Conservation (phyloP, 768 basidiomycete species). For the Sarcomyxa edulis region DNA sequence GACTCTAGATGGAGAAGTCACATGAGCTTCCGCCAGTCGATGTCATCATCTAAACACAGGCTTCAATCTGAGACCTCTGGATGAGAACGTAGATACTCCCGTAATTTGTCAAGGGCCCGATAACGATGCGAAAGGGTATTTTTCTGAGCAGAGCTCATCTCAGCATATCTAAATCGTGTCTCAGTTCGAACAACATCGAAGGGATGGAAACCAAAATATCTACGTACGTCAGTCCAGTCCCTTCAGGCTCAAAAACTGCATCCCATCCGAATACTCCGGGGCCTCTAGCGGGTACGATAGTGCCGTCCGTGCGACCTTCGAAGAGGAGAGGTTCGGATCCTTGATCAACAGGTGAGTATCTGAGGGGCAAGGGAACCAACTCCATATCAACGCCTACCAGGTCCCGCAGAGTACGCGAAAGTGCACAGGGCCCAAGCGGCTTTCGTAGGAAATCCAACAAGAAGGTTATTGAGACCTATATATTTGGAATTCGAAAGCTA, state of each 20-base stretch:
- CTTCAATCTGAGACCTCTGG: no score
- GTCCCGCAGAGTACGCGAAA: slow-evolving; percentile 89
- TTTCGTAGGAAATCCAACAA: slow-evolving; percentile 69
- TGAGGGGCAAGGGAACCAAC: not conserved
- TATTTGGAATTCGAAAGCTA: not conserved
- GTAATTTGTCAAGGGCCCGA: slow-evolving; percentile 65
- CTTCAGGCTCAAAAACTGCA: slow-evolving; percentile 75
- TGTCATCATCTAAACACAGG: no score
- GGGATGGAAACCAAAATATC: slow-evolving; percentile 1
- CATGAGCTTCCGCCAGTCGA: no score
- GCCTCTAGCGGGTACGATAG: slow-evolving; percentile 85
- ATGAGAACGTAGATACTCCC: slow-evolving; percentile 35
- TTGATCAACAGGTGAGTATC: slow-evolving; percentile 3
- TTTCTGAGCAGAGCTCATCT: slow-evolving; percentile 67
- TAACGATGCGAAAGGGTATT: slow-evolving; percentile 72
- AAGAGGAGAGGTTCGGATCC: slow-evolving; percentile 65
- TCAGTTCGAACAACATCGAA: slow-evolving; percentile 4
- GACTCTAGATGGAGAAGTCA: no score
- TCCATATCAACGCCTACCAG: slow-evolving; percentile 32
- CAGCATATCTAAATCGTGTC: slow-evolving; percentile 51
- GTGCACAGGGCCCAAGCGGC: slow-evolving; percentile 91
- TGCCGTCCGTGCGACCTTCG: slow-evolving; percentile 85
- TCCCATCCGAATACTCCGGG: slow-evolving; percentile 87
- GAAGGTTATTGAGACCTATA: slow-evolving; percentile 70
- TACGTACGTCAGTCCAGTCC: slow-evolving; percentile 70